Evolutionary conservation across 257 asterid genomes (phyloP), one percentile per base, ranked within the genome.

Genomic region (Capsicum pubescens): DNA sequence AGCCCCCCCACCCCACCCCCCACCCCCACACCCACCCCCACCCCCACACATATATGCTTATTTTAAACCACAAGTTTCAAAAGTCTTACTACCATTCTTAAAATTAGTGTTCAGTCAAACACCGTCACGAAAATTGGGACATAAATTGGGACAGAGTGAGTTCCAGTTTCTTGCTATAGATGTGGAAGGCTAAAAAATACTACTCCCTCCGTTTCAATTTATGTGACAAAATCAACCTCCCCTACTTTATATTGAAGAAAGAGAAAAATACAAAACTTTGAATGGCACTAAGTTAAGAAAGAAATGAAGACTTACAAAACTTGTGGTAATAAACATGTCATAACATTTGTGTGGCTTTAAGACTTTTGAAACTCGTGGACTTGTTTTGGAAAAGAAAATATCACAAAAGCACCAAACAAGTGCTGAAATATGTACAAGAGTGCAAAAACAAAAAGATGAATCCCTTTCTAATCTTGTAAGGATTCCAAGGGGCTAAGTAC

Each of bases 371-470:
- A 58, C 21, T 16, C 32, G 6, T 19, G 35, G 35, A 8, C 12
- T n/a, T 59, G 66, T 15, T 69, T 69, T 69, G 39, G 9, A 39
- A 39, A 69, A 42, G 77, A 21, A 3, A 44, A 15, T 36, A 68
- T 14, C 14, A 68, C 76, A 68, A 68, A 35, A 36, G 21, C 52
- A 68, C 76, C 76, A 68, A 68, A 68, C 21, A 36, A 68, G 76
- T 36, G 76, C 16, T 68, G 26, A 68, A 68, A 36, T 39, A 39
- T 15, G 77, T 69, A 69, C 77, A 69, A 15, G 77, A 16, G 77
- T 8, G 77, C 8, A 69, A 69, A 39, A 69, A 39, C n/a, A 16
- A 39, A 39, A 16, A 16, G 32, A 69, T 16, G 77, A 69, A 69
- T 69, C 54, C 14, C 77, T 39, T 69, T 19, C 55, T 69, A 39